Conservation (phyloP, 306 rosid species). For the Vicia sativa region DNA sequence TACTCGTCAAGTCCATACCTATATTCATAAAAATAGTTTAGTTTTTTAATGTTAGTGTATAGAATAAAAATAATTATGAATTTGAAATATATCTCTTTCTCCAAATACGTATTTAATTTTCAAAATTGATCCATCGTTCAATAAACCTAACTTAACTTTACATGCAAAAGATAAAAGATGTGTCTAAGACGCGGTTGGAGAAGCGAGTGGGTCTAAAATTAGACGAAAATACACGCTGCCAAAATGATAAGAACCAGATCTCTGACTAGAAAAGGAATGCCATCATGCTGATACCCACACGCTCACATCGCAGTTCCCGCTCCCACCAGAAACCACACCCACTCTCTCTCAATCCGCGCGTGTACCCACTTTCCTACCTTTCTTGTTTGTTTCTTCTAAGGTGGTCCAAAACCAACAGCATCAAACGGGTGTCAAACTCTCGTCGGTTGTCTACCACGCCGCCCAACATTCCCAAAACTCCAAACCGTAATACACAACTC, state of each 20-base stretch:
- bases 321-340: conserved; percentile 19
- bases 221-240: conserved; percentile 21
- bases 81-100: no score
- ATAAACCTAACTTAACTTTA: no score
- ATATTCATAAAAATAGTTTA: no score
- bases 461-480: conserved; percentile 38
- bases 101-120: no score
- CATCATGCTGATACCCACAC: conserved; percentile 59
- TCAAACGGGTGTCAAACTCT: conserved; percentile 34
- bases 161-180: no score
- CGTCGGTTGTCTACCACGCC: conserved; percentile 33
- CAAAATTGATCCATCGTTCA: no score
- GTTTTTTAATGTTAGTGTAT: no score
- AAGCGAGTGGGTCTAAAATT: conserved; percentile 46
- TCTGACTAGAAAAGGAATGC: conserved; percentile 47
- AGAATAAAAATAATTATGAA: no score
- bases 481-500: background rate
- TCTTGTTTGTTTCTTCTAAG: background rate
- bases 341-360: conserved; percentile 17
- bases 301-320: conserved; percentile 52
- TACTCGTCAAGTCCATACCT: no score
- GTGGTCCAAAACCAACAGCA: conserved; percentile 26
- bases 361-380: background rate
- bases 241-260: conserved; percentile 43
- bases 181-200: conserved; percentile 35